Base-by-base conservation (phyloP, 305 asterid species). In the Solanum hybrid region DNA sequence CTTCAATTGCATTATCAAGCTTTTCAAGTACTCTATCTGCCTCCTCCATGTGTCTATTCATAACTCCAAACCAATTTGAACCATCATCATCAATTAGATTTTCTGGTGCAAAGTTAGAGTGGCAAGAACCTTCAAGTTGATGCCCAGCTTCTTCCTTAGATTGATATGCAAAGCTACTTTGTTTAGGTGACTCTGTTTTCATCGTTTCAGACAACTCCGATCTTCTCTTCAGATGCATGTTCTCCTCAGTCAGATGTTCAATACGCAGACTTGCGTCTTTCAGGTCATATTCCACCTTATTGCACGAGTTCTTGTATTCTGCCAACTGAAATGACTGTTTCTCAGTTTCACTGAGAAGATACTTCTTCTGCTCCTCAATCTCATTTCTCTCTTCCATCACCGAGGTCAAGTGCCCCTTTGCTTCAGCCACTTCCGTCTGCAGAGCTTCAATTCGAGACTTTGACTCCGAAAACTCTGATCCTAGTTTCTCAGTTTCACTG, bases 1-100 rank as follows among this genome's bases (percentile, higher is more conserved):
- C 91, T 84, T 94, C 98, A 92, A 94, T 81, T 91, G 95, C 97
- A 90, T 92, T 93, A 90, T 96, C 99, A 93, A 97, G 97, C 91
- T 93, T 90, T 90, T 91, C 93, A 93, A 96, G 84, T 36, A 92
- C 89, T 81, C 83, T 90, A 87, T 88, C 94, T 57, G 95, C 96
- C 92, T 94, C 96, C 90, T 91, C 94, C 93, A 94, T 81, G 89
- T 95, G 93, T 92, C 93, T 93, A 92, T 92, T 93, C 90, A 96
- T 89, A 72, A 90, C 93, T 73, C 92, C 89, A 90, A 94, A 91
- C 89, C 94, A 97, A 88, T 90, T 73, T 80, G 90, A 89, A 87
- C 82, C 87, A 57, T 87, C 89, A 61, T 27, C 38, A 36, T 87
- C 68, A 81, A 38, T 80, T 22, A 41, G 41, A 85, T 70, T 61